Base-by-base conservation (phyloP, 768 basidiomycete genomes). In the Boletus tylopilopsis region DNA sequence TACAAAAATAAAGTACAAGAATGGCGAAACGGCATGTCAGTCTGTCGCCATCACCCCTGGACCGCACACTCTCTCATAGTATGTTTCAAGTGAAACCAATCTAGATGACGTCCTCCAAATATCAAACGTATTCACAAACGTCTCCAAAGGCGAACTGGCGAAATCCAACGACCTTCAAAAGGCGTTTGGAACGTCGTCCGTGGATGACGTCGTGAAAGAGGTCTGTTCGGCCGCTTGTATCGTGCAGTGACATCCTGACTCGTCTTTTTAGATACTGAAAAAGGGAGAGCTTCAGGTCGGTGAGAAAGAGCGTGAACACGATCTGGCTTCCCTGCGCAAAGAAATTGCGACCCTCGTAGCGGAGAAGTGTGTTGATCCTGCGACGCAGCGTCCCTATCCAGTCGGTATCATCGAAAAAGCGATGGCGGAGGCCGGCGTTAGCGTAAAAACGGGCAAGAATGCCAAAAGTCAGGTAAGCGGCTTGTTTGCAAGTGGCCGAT, bases 1-100 rank as follows among this genome's bases (percentile, higher is more conserved):
- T 99, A 98, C 76, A 95, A 97, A 76, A 99, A 99, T 71, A 97
- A 97, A 71, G 96, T 99, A 23, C 91, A 94, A 59, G 94, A 96
- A 67, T 99, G 86, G 82, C 76, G 96, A 50, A 91, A 80, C 50
- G 94, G 94, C 53, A 88, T 95, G 85, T 91, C 69, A 64, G 85
- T 74, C 24, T 24, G 18, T 48, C 23, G 22, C 36, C 11, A 21
- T 24, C 33, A 34, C n/a, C 33, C 33, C n/a, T 34, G 15, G 5
- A 34, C 13, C 33, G n/a, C 33, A 13, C 33, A 34, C 11, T 6
- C 11, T 6, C 50, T 51, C 30, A 59, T 49, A 33, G 12, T 18
- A 13, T 19, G 19, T 53, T 60, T 41, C 10, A 47, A 93, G 90
- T 23, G 94, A 98, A 76, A 92, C 88, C 25, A 86, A 88, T 71